Evolutionary conservation across 2,329 filamentous ascomycete species (phyloP), one percentile per base, ranked within the genome.

Genomic region (Sphaerostilbella broomeana): DNA sequence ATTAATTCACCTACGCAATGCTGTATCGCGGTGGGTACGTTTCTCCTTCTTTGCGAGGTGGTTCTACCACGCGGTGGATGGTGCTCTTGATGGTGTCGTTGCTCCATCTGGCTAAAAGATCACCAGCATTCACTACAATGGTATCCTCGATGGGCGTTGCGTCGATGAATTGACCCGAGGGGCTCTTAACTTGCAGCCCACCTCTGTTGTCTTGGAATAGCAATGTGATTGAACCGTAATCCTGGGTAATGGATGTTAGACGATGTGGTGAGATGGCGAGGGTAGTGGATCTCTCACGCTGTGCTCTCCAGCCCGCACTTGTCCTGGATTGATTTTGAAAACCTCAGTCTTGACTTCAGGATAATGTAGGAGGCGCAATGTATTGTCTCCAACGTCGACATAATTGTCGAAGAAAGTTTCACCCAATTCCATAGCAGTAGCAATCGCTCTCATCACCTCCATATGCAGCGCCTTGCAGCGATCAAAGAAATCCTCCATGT

Each of bases 61-160:
- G 89, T 64, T 95, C 85, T 5, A 95, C 85, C 1, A 95, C 89
- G 9, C 88, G 79, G 61, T 95, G 89, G 44, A 88, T 77, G 4
- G 89, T 95, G 56, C 84, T 90, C 65, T 84, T 88, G 64, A 95
- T 94, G 4, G 77, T 84, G 54, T 94, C 86, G 55, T 95, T 95
- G 47, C 84, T 86, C 89, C 88, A 95, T 37, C 88, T 72, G 1
- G 86, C 82, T 35, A 95, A 67, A 50, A 95, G 59, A 57, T 95
- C 89, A 1, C 88, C 89, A 0, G 88, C 88, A 54, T 95, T 95
- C 48, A 95, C 76, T 9, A 95, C 86, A 27, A 92, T 82, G 0
- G 86, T 88, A 39, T 79, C 81, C 24, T 79, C 70, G 44, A 94
- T 90, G 0, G 89, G 88, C 6, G 77, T 86, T 1, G 86, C 89